A percentile compares a stretch with the other conserved stretches of the same genome.
phyloP scores from a whole-genome alignment of 805 yeast species.

The Candida ovalis region DNA sequence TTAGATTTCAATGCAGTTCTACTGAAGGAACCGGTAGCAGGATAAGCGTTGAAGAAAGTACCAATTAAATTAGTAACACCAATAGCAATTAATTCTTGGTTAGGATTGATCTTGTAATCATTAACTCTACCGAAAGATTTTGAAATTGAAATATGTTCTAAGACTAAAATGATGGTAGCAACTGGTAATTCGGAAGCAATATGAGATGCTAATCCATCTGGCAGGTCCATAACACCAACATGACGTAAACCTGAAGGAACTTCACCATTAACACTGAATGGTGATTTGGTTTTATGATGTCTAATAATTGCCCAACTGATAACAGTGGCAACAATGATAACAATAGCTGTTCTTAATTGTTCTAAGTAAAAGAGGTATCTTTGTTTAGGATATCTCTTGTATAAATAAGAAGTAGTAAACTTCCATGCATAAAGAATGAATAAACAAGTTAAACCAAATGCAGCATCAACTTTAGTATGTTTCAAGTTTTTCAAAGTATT shows the following conservation, averaged over 20 bases:
- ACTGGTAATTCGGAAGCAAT: constrained; percentile 83
- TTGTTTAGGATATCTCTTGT: constrained; percentile 61
- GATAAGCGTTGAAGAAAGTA: constrained; percentile 89
- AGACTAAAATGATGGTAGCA: constrained; percentile 72
- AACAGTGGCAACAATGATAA: constrained; percentile 76
- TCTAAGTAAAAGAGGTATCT: constrained; percentile 63
- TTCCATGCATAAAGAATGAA: constrained; percentile 72
- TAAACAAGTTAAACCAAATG: constrained; percentile 78
- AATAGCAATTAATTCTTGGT: constrained; percentile 91
- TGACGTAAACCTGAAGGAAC: constrained; percentile 82
- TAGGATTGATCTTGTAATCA: constrained; percentile 86
- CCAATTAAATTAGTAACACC: constrained; percentile 90
- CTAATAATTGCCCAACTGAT: constrained; percentile 72
- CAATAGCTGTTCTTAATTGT: constrained; percentile 77
- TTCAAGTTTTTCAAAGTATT: constrained; percentile 69
- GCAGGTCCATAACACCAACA: constrained; percentile 68
- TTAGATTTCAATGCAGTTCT: constrained; percentile 92
- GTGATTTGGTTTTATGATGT: constrained; percentile 37
- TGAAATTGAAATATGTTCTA: constrained; percentile 91
- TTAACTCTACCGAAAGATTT: constrained; percentile 91
- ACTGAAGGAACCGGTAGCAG: constrained; percentile 93
- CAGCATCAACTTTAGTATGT: constrained; percentile 73
- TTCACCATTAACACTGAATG: constrained; percentile 62
- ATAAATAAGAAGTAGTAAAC: constrained; percentile 54
- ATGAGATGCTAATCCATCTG: constrained; percentile 51